A percentile compares a stretch with the other conserved stretches of the same genome.
Conservation (phyloP, 2,329 filamentous ascomycete species). For the Botrytis pseudocinerea region DNA sequence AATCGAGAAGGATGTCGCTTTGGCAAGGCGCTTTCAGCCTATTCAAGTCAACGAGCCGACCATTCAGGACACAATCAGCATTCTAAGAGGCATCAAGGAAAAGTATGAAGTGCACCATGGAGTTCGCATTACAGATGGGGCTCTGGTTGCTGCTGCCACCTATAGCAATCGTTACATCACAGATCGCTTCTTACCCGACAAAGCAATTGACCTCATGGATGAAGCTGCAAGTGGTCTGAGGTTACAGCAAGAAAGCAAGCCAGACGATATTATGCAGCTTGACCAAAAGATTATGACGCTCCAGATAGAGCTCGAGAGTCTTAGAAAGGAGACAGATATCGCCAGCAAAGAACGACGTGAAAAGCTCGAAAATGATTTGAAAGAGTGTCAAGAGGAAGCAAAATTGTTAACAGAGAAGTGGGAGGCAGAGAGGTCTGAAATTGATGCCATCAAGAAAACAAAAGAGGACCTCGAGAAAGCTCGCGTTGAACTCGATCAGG, state of each 20-base stretch:
- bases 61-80: constrained; percentile 91
- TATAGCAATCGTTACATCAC: constrained; percentile 96
- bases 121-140: constrained; percentile 89
- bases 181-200: constrained; percentile 92
- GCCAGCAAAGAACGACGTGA: constrained; percentile 84
- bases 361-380: constrained; percentile 77
- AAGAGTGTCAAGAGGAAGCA: constrained; percentile 74
- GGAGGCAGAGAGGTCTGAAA: constrained; percentile 85
- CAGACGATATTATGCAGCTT: constrained; percentile 87
- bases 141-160: constrained; percentile 86
- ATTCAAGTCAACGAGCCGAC: constrained; percentile 90
- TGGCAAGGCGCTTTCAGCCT: constrained; percentile 90
- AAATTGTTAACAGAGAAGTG: constrained; percentile 76
- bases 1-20: constrained; percentile 94
- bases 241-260: constrained; percentile 94
- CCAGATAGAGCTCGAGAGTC: constrained; percentile 91
- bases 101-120: constrained; percentile 97
- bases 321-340: constrained; percentile 91
- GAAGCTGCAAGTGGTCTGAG: constrained; percentile 90
- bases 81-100: constrained; percentile 93
- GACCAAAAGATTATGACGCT: constrained; percentile 97
- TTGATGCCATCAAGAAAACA: constrained; percentile 81
- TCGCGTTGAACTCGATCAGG: constrained; percentile 80
- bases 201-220: constrained; percentile 95
- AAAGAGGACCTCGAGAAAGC: constrained; percentile 89